Evolutionary conservation across 345 rosid genomes (phyloP).

Genomic region (Aquilaria malaccensis): DNA sequence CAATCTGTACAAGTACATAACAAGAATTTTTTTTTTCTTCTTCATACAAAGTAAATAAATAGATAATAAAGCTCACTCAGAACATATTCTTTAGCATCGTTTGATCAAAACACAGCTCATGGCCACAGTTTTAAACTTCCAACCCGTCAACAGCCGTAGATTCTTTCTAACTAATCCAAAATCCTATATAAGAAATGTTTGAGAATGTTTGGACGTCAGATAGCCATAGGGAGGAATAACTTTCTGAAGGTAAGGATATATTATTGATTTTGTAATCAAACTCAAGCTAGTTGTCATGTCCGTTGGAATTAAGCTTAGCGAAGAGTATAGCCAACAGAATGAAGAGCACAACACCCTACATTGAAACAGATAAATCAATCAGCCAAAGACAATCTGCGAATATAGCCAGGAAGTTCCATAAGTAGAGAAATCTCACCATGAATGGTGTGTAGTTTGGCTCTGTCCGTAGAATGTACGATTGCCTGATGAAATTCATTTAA

Average conservation of each 20-base stretch:
- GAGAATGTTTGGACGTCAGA: no score
- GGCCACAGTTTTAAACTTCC: no score
- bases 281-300: slow-evolving; percentile 21
- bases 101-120: no score
- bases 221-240: no score
- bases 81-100: no score
- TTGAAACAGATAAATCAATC: slow-evolving; percentile 8
- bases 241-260: not conserved
- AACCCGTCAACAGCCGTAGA: no score
- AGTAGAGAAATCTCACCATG: slow-evolving; percentile 22
- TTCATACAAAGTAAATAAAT: no score
- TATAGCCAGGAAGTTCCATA: not conserved
- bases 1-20: no score
- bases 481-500: slow-evolving; percentile 31
- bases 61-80: no score
- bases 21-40: no score
- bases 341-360: slow-evolving; percentile 36
- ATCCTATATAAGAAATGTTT: no score
- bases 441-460: slow-evolving; percentile 18
- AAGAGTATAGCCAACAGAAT: slow-evolving; percentile 34
- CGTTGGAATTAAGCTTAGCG: slow-evolving; percentile 24
- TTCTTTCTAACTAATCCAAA: no score
- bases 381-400: slow-evolving; percentile 1
- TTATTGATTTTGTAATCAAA: not conserved
- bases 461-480: slow-evolving; percentile 32